These are phyloP conservation scores for Bathelium albidoporum DNA, from an alignment of 495 filamentous ascomycete genomes.

Conservation along the genomic window DNA sequence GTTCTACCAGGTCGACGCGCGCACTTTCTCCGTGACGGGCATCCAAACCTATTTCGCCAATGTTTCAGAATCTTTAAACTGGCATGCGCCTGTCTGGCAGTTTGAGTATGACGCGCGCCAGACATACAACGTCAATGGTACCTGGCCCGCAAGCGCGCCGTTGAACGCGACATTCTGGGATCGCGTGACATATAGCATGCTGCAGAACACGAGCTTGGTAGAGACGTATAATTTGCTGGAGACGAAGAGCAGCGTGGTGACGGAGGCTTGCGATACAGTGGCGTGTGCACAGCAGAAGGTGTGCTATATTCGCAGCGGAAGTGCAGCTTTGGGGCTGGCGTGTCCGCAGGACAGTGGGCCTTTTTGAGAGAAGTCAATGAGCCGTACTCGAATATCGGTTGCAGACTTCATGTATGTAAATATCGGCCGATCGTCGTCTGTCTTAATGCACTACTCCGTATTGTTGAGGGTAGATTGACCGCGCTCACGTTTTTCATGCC, in stretches of 20 bases:
- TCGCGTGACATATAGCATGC: conserved; percentile 48
- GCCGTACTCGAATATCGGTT: no score
- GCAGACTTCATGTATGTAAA: no score
- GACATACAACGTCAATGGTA: conserved; percentile 35
- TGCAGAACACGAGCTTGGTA: conserved; percentile 28
- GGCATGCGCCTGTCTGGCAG: conserved; percentile 35
- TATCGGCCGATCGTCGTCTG: no score
- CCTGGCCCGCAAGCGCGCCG: conserved; percentile 38
- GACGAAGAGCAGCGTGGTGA: conserved; percentile 10
- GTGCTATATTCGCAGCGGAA: conserved; percentile 52
- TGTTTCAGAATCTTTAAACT: conserved; percentile 31
- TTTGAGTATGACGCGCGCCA: conserved; percentile 47
- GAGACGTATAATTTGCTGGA: conserved; percentile 8
- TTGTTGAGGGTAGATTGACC: no score
- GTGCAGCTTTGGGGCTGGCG: conserved; percentile 38
- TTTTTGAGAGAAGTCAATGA: neutral
- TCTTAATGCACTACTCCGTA: no score
- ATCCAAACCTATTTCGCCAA: conserved; percentile 45
- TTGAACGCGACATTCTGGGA: conserved; percentile 49
- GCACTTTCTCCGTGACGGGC: conserved; percentile 43
- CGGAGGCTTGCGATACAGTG: conserved; percentile 24
- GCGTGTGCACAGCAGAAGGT: conserved; percentile 46
- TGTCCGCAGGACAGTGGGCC: conserved; percentile 35
- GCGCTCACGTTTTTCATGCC: no score
- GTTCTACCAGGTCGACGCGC: conserved; percentile 46